phyloP scores from a whole-genome alignment of 1,139 yeast genomes.

The Hyphopichia wangnamkhiaoensis region DNA sequence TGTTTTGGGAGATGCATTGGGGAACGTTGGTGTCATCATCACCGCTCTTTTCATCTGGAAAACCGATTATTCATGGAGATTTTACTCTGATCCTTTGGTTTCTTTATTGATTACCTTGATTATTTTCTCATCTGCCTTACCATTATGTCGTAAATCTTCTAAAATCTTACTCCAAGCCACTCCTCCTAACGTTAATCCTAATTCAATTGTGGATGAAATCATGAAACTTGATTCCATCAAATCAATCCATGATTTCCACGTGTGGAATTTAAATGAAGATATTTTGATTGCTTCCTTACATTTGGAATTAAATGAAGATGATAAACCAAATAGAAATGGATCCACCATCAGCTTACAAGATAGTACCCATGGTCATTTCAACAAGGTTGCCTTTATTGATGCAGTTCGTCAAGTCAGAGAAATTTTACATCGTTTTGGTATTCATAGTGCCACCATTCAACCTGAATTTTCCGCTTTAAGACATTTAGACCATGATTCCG shows the following conservation, averaged over 20 bases:
- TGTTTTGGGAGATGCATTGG: conserved; percentile 94
- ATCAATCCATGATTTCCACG: conserved; percentile 92
- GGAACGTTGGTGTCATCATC: conserved; percentile 88
- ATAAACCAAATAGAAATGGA: background rate
- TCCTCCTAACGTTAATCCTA: conserved; percentile 78
- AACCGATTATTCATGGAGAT: conserved; percentile 86
- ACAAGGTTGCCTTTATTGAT: conserved; percentile 54
- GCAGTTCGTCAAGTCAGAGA: conserved; percentile 77
- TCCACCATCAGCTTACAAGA: background rate
- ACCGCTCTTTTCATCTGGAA: conserved; percentile 94
- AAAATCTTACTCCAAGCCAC: conserved; percentile 91
- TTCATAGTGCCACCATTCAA: conserved; percentile 93
- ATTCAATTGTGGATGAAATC: conserved; percentile 70
- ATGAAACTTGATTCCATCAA: conserved; percentile 67
- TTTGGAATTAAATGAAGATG: conserved; percentile 55
- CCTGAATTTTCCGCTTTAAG: conserved; percentile 60
- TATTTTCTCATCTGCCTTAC: conserved; percentile 88
- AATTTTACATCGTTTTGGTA: conserved; percentile 79
- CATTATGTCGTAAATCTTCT: conserved; percentile 83
- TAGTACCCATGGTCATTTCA: conserved; percentile 30
- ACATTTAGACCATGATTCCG: conserved; percentile 3
- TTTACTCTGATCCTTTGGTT: conserved; percentile 80
- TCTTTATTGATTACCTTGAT: conserved; percentile 84
- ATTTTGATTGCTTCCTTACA: conserved; percentile 87
- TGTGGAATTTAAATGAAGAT: conserved; percentile 93